Percentiles rank a stretch among this genome's conserved stretches.
These are phyloP conservation scores for Quambalaria eucalypti DNA, from an alignment of 1,284 basidiomycete species.

Conservation along the genomic window DNA sequence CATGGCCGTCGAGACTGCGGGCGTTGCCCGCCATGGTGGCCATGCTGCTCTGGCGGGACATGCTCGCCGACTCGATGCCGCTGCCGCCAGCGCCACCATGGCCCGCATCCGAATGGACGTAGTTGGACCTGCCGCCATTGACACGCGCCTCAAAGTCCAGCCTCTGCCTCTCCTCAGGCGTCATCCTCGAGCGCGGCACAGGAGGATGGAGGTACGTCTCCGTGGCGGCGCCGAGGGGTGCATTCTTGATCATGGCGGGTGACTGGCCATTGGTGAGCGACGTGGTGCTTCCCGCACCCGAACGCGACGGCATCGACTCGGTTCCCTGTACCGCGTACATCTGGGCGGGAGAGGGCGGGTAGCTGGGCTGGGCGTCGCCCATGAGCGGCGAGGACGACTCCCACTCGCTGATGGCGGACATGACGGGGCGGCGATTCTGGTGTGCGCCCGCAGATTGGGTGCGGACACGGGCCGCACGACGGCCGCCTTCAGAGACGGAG, in stretches of 20 bases:
- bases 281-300: background rate
- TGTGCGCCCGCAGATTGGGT: background rate
- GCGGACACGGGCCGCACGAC: background rate
- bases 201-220: constrained; percentile 22
- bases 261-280: background rate
- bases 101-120: background rate
- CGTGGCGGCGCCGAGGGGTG: constrained; percentile 28
- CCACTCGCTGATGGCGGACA: constrained; percentile 42
- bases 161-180: constrained; percentile 7
- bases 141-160: background rate
- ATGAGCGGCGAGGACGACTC: constrained; percentile 8
- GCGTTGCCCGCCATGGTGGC: too few relatives aligned
- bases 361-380: background rate
- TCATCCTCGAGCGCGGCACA: constrained; percentile 18
- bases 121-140: background rate
- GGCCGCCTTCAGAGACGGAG: background rate
- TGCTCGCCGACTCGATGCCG: background rate
- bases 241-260: constrained; percentile 27
- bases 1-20: constrained; percentile 1
- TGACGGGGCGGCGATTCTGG: constrained; percentile 13
- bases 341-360: background rate
- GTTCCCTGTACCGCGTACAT: too few relatives aligned
- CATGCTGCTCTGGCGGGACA: too few relatives aligned
- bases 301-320: background rate
- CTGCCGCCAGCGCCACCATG: background rate